Base-by-base conservation (phyloP, 176 grass and related monocot species). In the Cymbopogon citratus region DNA sequence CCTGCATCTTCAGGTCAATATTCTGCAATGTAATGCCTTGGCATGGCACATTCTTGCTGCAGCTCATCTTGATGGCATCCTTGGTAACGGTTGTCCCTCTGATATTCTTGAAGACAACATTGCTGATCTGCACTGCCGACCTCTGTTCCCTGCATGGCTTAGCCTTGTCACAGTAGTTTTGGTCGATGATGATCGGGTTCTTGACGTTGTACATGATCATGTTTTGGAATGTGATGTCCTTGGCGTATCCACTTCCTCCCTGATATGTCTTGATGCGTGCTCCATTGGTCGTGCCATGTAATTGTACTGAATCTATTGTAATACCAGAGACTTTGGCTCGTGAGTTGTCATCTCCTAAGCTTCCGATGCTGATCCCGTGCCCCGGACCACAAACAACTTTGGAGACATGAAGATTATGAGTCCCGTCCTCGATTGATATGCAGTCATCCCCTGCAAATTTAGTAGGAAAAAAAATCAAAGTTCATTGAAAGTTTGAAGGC, bases 231-330 rank as follows among this genome's bases (percentile, higher is more conserved):
- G 51, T 10, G 36, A 92, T 89, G 52, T 83, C 54, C 21, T 75
- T 92, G 0, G 62, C 86, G 11, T 80, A 92, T 0, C 90, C 90
- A 1, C 69, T 82, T 23, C 90, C 86, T 65, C 90, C 90, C 16
- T 85, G 91, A 31, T 84, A 86, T 6, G 91, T 91, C 82, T 94
- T 94, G 69, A 91, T 94, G 1, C 91, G 48, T 6, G 78, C 91
- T 35, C 91, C 91, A 9, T 94, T 94, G 27, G 80, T 71, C 0
- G 91, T 90, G 0, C 91, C 88, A 21, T 27, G 39, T 1, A 94
- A 19, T 26, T 52, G 75, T 16, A 80, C 79, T 0, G 8, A 19
- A 23, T 94, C 91, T 9, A 94, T 65, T 10, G 36, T 81, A 15
- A 94, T 81, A 7, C 69, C 7, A 0, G 85, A 88, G 27, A 94